Evolutionary conservation across 2,329 filamentous ascomycete species (phyloP), one percentile per base, ranked within the genome.

Genomic region (Venturia carpophila): DNA sequence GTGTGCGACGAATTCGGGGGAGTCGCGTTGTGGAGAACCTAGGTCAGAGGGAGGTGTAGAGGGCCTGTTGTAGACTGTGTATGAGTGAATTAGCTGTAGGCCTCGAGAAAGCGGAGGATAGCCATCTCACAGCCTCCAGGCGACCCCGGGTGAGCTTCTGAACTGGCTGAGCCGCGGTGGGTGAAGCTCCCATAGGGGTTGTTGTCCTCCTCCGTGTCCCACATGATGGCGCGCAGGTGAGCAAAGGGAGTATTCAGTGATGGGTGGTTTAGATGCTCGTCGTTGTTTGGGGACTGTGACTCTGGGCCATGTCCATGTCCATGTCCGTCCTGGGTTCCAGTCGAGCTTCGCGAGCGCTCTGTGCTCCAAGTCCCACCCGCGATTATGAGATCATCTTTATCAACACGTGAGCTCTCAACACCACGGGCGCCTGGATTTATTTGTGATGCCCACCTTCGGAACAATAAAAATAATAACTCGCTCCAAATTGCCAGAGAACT

Each of bases 131-230:
- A 71, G 65, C 73, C 72, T 65, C 73, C 69, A 58, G 75, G 75
- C 17, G 76, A 77, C 65, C 71, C 71, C 66, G 75, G 75, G 71
- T 68, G 79, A 75, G 66, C 77, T 41, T 88, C 88, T 37, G 88
- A 91, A 58, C 86, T 83, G 75, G 89, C 86, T 68, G 90, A 90
- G 76, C 95, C 90, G 71, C 90, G 87, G 71, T 90, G 89, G 76
- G 94, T 90, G 79, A 96, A 97, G 76, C 91, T 93, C 72, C 92
- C 92, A 74, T 97, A 97, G 5, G 93, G 93, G 76, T 97, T 97
- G 79, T 97, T 97, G 74, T 97, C 91, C 79, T 97, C 93, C 81
- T 97, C 92, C 3, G 61, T 65, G 83, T 97, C 95, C 93, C 93
- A 97, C 93, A 97, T 97, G 10, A 43, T 58, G 45, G 60, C 30